Evolutionary conservation across 2,329 filamentous ascomycete species (phyloP).

Genomic region (Diaporthe ilicicola): DNA sequence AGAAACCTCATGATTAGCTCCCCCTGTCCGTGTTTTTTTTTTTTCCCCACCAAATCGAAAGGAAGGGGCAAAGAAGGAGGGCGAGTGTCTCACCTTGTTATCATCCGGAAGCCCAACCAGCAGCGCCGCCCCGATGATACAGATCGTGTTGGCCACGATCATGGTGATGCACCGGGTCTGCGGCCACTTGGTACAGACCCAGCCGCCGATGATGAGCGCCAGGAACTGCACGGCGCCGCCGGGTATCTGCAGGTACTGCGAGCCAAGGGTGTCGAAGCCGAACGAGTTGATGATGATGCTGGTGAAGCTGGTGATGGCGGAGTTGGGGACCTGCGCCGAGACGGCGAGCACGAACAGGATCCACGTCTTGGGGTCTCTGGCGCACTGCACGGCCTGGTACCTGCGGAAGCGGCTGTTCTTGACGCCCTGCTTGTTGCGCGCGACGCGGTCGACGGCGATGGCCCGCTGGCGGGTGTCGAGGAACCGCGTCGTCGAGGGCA

Average conservation of each 20-base stretch:
- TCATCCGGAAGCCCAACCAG: slow-evolving; percentile 58
- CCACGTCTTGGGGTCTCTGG: slow-evolving; percentile 66
- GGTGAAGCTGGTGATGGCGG: slow-evolving; percentile 50
- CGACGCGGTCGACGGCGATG: slow-evolving; percentile 61
- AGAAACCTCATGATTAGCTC: neutral
- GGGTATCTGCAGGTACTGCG: slow-evolving; percentile 59
- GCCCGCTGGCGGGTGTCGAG: slow-evolving; percentile 64
- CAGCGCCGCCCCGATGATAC: slow-evolving; percentile 60
- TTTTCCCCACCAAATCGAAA: too few species aligned
- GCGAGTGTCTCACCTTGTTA: slow-evolving; percentile 49
- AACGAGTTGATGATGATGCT: slow-evolving; percentile 44
- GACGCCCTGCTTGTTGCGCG: slow-evolving; percentile 60
- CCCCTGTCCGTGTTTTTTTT: too few species aligned
- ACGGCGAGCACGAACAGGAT: slow-evolving; percentile 55
- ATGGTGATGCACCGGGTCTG: slow-evolving; percentile 62
- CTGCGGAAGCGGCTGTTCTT: slow-evolving; percentile 59
- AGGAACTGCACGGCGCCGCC: slow-evolving; percentile 66
- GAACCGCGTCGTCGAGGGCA: slow-evolving; percentile 68
- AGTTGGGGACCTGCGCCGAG: slow-evolving; percentile 36
- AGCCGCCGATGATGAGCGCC: slow-evolving; percentile 58
- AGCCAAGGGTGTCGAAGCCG: slow-evolving; percentile 41
- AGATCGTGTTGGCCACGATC: slow-evolving; percentile 63
- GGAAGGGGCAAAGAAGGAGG: neutral
- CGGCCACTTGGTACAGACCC: slow-evolving; percentile 59
- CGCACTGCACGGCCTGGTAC: slow-evolving; percentile 56